Evolutionary conservation across 129 eudicot species (phyloP).

Genomic region (Helianthus tuberosus): DNA sequence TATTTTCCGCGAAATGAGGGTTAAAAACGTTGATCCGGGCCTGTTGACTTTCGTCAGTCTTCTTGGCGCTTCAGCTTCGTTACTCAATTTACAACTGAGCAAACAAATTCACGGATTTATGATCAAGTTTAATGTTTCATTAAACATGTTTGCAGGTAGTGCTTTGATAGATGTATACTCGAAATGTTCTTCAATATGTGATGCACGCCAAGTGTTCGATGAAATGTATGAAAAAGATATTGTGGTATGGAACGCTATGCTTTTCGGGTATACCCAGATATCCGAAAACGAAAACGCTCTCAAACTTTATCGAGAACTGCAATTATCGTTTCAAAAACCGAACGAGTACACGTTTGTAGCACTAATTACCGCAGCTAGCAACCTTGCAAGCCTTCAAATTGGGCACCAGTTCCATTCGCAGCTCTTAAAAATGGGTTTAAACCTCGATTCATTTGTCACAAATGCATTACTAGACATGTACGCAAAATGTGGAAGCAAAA

Average conservation of each 20-base stretch:
- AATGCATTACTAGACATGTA: conserved; percentile 76
- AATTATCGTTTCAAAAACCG: conserved; percentile 36
- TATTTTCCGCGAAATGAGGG: conserved; percentile 66
- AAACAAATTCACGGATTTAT: conserved; percentile 60
- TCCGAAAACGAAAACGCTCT: conserved; percentile 58
- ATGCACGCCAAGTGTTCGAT: conserved; percentile 60
- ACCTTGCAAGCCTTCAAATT: conserved; percentile 52
- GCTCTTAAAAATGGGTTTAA: conserved; percentile 47
- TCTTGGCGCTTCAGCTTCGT: conserved; percentile 64
- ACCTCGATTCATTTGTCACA: conserved; percentile 53
- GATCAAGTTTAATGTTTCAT: conserved; percentile 42
- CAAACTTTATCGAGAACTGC: conserved; percentile 52
- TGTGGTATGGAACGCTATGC: conserved; percentile 75
- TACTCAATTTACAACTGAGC: conserved; percentile 44
- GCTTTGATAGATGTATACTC: conserved; percentile 71
- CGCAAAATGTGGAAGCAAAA: conserved; percentile 69
- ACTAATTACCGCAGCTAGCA: conserved; percentile 55
- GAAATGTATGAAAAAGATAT: conserved; percentile 60
- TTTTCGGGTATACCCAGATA: conserved; percentile 59
- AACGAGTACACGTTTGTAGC: conserved; percentile 66
- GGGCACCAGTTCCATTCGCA: conserved; percentile 65
- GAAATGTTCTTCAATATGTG: conserved; percentile 41
- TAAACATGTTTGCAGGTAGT: conserved; percentile 50
- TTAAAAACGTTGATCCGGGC: conserved; percentile 43
- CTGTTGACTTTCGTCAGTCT: conserved; percentile 69